Base-by-base conservation (phyloP, 192 early-diverging fungal species). In the Backusella morwellensis region DNA sequence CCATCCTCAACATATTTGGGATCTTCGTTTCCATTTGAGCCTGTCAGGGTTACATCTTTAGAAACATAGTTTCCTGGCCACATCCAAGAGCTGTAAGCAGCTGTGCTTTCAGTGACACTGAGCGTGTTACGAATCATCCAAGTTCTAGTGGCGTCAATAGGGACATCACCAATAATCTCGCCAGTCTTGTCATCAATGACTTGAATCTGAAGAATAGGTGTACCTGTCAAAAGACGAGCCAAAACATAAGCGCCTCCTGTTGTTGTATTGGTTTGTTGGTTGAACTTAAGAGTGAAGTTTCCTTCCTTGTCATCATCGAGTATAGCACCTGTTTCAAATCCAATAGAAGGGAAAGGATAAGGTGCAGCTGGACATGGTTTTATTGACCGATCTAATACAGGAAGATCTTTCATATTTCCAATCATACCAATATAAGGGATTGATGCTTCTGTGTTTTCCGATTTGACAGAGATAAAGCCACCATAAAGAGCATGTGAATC, bases 351-450 rank as follows among this genome's bases (percentile, higher is more conserved):
- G 50, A 79, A 79, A 9, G 77, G 59, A 42, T 38, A 74, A 19
- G 77, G 73, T 29, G 38, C 32, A 67, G 72, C 68, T 32, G 26
- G 23, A 14, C 23, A 50, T 15, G 70, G 70, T 8, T 78, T 73
- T 11, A 11, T 21, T 4, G 36, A 67, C 15, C 54, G 56, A 32
- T 86, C 83, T 29, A 84, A 70, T 4, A 86, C 81, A 21, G 81
- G 85, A 15, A 86, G 78, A 29, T 78, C 70, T 47, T 54, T 40
- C 70, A 87, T 78, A 40, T 84, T 82, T 23, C 83, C 85, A 42
- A 79, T 77, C 68, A 86, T 73, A 63, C 85, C 85, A 66, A 79
- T 78, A 75, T 83, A 86, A 23, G 85, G 85, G 23, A 86, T 75
- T 35, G 68, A 59, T 19, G 66, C 70, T 1, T 73, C 52, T 34